These are phyloP conservation scores for Penicillium chermesinum DNA, from an alignment of 495 filamentous ascomycete species.

Conservation along the genomic window DNA sequence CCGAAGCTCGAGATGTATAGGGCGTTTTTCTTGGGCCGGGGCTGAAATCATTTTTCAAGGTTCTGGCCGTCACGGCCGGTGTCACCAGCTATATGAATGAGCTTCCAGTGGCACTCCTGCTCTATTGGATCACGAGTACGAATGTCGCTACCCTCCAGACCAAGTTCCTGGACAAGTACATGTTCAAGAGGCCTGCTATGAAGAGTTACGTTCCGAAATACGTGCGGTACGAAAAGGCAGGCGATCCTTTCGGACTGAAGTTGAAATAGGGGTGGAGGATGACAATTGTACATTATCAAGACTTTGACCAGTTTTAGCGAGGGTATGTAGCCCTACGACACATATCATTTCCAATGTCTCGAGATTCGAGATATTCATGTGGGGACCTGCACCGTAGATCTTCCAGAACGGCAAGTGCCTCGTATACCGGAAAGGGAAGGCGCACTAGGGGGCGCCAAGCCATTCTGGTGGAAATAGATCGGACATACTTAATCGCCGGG, in stretches of 20 bases:
- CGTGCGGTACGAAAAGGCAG: slow-evolving; percentile 13
- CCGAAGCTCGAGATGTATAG: slow-evolving; percentile 23
- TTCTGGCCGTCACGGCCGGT: slow-evolving; percentile 30
- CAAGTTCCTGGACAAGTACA: slow-evolving; percentile 28
- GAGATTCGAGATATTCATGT: too few relatives aligned
- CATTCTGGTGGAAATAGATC: background rate
- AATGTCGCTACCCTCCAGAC: slow-evolving; percentile 40
- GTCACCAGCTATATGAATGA: slow-evolving; percentile 28
- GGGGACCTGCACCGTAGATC: too few relatives aligned
- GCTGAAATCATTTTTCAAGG: slow-evolving; percentile 25
- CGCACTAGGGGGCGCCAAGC: background rate
- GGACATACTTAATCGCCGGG: background rate
- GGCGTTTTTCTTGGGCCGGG: slow-evolving; percentile 11
- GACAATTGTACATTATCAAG: background rate
- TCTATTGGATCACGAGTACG: slow-evolving; percentile 66
- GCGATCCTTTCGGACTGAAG: slow-evolving; percentile 20
- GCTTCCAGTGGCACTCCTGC: slow-evolving; percentile 58
- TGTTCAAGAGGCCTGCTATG: slow-evolving; percentile 25
- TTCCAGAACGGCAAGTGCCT: too few relatives aligned
- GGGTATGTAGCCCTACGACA: too few relatives aligned
- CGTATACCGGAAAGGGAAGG: background rate
- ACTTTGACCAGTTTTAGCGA: background rate
- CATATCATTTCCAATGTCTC: too few relatives aligned
- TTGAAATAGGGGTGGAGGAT: background rate
- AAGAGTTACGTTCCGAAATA: slow-evolving; percentile 17